Base-by-base conservation (phyloP, 176 grass and related monocot genomes). In the Triticum timopheevii region DNA sequence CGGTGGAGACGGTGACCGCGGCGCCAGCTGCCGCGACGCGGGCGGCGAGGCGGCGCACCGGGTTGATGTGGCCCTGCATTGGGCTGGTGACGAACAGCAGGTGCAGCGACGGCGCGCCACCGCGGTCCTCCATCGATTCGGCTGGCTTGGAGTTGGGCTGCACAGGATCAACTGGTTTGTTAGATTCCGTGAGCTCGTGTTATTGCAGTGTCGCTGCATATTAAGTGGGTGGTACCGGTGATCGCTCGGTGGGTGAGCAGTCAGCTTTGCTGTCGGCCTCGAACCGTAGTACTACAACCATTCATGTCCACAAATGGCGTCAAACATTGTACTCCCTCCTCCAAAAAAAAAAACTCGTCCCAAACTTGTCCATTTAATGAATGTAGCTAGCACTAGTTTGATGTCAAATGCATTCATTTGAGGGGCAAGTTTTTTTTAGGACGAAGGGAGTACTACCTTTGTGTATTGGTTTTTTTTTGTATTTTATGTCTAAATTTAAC, bases 31-130 rank as follows among this genome's bases (percentile, higher is more conserved):
- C 73, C 47, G 27, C 74, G 74, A 33, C 49, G 74, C 17, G 74
- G 28, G 74, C 47, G 47, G 74, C 74, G 49, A 77, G 74, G 47
- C 74, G 74, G 47, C 74, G 47, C 9, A 77, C 74, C 47, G 74
- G 47, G 74, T 77, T 77, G 74, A 77, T 58, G 47, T 77, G 74
- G 47, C 74, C 74, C 74, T 77, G 74, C 74, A 77, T 4, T 30
- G 74, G 47, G 2, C 74, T 77, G 74, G 74, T 77, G 8, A 77
- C 74, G 47, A 77, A 77, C 74, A 77, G 74, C 74, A 77, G 74
- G 47, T 77, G 74, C 74, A 47, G 47, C 47, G 5, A 17, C 28
- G 27, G 74, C 47, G 74, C 47, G 8, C 23, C 13, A 76, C 45
- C 8, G 27, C 45, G 73, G 27, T 10, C 58, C 74, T 34, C 74